These are phyloP conservation scores for Xylaria sp. DNA, from an alignment of 2,329 filamentous ascomycete species.

Conservation along the genomic window DNA sequence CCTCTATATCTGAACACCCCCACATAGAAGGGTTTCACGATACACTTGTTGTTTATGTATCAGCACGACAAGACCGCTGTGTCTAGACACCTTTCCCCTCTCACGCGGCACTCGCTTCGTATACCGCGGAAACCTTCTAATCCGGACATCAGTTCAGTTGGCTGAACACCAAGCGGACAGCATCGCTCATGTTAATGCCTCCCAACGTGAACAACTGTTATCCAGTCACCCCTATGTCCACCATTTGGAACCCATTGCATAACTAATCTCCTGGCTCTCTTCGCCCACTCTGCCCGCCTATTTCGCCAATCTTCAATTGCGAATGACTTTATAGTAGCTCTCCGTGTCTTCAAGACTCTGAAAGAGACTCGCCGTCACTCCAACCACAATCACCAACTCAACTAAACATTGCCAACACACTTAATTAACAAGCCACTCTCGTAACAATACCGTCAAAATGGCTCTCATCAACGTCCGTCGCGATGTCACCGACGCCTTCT, in stretches of 20 bases:
- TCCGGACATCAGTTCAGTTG: constrained; percentile 87
- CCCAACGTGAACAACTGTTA: constrained; percentile 55
- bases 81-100: constrained; percentile 85
- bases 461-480: constrained; percentile 97
- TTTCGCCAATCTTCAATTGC: constrained; percentile 40
- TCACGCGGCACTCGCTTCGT: constrained; percentile 97
- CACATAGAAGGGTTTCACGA: constrained; percentile 44
- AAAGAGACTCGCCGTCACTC: constrained; percentile 35
- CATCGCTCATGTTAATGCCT: constrained; percentile 61
- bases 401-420: constrained; percentile 23
- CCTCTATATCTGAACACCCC: constrained; percentile 33
- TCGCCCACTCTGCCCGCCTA: constrained; percentile 45
- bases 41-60: constrained; percentile 88
- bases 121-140: constrained; percentile 94
- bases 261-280: constrained; percentile 58
- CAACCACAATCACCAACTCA: constrained; percentile 21
- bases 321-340: constrained; percentile 38
- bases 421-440: constrained; percentile 27
- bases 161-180: constrained; percentile 65
- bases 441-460: constrained; percentile 70
- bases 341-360: constrained; percentile 26
- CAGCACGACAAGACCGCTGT: constrained; percentile 89
- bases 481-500: constrained; percentile 98
- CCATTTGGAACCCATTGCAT: constrained; percentile 57
- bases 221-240: constrained; percentile 62